These are phyloP conservation scores for Aspergillus coremiiformis DNA, from an alignment of 495 filamentous ascomycete species.

Conservation along the genomic window DNA sequence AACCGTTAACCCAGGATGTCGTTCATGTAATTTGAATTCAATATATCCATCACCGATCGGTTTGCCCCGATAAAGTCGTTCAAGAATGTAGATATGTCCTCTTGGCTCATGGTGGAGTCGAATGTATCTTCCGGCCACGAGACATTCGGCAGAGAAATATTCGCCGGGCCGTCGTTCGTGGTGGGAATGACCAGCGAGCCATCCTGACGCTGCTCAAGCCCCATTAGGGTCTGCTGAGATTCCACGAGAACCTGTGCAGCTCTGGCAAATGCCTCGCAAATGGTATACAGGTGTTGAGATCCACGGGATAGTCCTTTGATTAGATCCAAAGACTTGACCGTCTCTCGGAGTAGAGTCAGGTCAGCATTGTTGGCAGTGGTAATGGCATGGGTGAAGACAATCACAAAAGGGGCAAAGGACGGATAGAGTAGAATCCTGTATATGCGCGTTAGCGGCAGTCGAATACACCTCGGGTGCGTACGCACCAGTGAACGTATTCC, in stretches of 20 bases:
- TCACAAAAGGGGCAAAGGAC: constrained; percentile 21
- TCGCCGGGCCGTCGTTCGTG: constrained; percentile 4
- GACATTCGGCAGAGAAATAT: constrained; percentile 19
- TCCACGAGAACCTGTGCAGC: constrained; percentile 20
- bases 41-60: constrained; percentile 20
- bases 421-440: constrained; percentile 21
- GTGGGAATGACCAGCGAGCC: constrained; percentile 17
- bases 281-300: constrained; percentile 17
- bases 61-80: constrained; percentile 22
- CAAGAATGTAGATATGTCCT: constrained; percentile 21
- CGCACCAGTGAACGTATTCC: constrained; percentile 24
- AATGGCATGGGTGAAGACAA: constrained; percentile 25
- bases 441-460: not conserved
- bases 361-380: constrained; percentile 13
- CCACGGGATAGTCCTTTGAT: constrained; percentile 20
- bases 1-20: constrained; percentile 1
- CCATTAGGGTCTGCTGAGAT: constrained; percentile 16
- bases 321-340: constrained; percentile 15
- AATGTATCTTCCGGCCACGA: constrained; percentile 18
- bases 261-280: constrained; percentile 20
- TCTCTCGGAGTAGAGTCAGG: constrained; percentile 18
- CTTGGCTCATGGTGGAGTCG: constrained; percentile 13
- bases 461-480: not conserved
- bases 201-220: constrained; percentile 18
- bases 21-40: constrained; percentile 15